These are phyloP conservation scores for Xylaria grammica DNA, from an alignment of 495 filamentous ascomycete species.

Conservation along the genomic window DNA sequence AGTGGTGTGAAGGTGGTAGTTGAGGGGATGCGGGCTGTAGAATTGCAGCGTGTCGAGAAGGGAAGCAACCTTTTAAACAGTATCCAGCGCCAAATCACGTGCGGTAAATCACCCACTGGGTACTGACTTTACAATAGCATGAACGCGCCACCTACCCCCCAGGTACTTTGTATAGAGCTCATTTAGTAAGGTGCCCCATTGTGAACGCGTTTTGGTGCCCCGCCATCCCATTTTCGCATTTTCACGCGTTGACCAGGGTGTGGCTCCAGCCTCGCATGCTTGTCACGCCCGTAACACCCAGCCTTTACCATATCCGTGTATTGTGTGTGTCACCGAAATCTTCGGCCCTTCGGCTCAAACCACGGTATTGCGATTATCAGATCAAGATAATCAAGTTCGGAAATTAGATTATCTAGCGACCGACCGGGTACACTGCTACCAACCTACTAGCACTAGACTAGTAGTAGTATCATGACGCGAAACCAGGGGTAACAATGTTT, in stretches of 20 bases:
- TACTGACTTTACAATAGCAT: slow-evolving; percentile 19
- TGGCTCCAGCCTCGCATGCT: slow-evolving; percentile 5
- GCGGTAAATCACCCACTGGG: slow-evolving; percentile 16
- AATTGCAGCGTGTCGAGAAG: slow-evolving; percentile 28
- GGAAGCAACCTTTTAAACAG: slow-evolving; percentile 34
- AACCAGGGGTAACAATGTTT: too few relatives aligned
- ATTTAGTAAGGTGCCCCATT: slow-evolving; percentile 17
- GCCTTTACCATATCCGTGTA: slow-evolving; percentile 7
- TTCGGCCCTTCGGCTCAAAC: slow-evolving; percentile 13
- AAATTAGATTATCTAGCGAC: not conserved
- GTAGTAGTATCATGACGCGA: not conserved
- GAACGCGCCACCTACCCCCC: too few relatives aligned
- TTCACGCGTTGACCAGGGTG: slow-evolving; percentile 27
- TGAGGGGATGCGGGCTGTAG: slow-evolving; percentile 28
- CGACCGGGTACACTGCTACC: not conserved
- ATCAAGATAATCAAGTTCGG: slow-evolving; percentile 23
- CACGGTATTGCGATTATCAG: slow-evolving; percentile 26
- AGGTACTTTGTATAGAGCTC: slow-evolving; percentile 8
- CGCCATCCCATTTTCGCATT: slow-evolving; percentile 32
- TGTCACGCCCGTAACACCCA: not conserved
- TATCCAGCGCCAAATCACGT: slow-evolving; percentile 38
- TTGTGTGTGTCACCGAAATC: not conserved
- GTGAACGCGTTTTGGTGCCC: slow-evolving; percentile 23
- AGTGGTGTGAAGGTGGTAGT: slow-evolving; percentile 21
- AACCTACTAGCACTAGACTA: not conserved